These are phyloP conservation scores for Pichia sp. DNA, from an alignment of 1,139 yeast genomes.

Conservation along the genomic window DNA sequence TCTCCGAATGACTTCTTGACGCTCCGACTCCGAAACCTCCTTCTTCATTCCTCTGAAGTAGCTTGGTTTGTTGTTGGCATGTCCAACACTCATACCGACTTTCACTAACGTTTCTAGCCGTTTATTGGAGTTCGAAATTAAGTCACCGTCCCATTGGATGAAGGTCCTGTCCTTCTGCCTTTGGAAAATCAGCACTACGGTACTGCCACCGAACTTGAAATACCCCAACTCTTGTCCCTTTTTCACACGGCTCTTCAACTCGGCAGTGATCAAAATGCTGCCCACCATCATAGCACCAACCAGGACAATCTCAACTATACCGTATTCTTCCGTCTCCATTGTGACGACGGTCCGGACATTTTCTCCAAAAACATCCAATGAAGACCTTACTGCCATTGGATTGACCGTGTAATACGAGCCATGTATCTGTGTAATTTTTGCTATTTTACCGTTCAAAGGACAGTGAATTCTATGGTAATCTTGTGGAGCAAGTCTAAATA, in stretches of 20 bases:
- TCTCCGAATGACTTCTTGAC: constrained; percentile 15
- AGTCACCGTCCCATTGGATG: constrained; percentile 66
- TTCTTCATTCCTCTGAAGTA: constrained; percentile 34
- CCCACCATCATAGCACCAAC: constrained; percentile 99
- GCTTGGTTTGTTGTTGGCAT: constrained; percentile 49
- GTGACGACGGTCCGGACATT: constrained; percentile 78
- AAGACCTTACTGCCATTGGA: constrained; percentile 92
- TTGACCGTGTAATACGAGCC: constrained; percentile 96
- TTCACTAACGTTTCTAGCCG: constrained; percentile 77
- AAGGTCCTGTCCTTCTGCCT: background rate
- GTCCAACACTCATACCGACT: constrained; percentile 93
- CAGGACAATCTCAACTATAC: constrained; percentile 70
- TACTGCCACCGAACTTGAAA: constrained; percentile 94
- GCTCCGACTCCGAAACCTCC: constrained; percentile 14
- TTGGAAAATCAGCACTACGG: constrained; percentile 61
- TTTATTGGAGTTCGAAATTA: constrained; percentile 59
- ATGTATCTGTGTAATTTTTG: constrained; percentile 60
- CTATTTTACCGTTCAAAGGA: constrained; percentile 74
- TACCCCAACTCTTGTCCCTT: constrained; percentile 88
- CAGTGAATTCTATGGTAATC: constrained; percentile 93
- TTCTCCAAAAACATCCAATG: constrained; percentile 89
- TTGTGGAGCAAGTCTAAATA: constrained; percentile 91
- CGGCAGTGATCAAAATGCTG: constrained; percentile 69
- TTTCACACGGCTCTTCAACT: constrained; percentile 51
- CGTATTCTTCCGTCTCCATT: constrained; percentile 68